Percentiles rank a stretch among this genome's conserved stretches.
These are phyloP conservation scores for Blastocladiella britannica DNA, from an alignment of 192 early-diverging fungal species.

Conservation along the genomic window DNA sequence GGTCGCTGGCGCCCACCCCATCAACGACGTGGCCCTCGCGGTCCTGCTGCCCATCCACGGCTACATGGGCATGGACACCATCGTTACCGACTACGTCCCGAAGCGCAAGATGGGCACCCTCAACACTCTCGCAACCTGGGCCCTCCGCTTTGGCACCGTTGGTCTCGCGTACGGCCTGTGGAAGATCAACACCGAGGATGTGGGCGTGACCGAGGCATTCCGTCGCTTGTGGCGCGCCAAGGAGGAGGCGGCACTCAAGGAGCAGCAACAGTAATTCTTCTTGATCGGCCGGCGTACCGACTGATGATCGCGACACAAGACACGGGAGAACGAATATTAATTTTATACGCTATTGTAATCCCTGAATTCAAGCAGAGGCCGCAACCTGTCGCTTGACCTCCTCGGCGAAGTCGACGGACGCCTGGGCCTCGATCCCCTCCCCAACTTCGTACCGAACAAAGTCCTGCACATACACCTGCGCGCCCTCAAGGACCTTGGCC, in stretches of 20 bases:
- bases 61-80: conserved; percentile 63
- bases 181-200: conserved; percentile 86
- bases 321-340: no score
- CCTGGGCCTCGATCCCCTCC: conserved; percentile 67
- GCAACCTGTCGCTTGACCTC: conserved; percentile 42
- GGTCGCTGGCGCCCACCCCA: conserved; percentile 56
- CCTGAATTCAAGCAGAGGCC: no score
- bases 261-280: neutral
- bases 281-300: no score
- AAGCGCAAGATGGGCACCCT: conserved; percentile 33
- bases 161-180: conserved; percentile 65
- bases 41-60: conserved; percentile 75
- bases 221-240: conserved; percentile 70
- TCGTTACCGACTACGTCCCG: conserved; percentile 68
- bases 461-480: conserved; percentile 35
- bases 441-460: conserved; percentile 64
- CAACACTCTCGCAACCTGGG: conserved; percentile 38
- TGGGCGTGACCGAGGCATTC: conserved; percentile 79
- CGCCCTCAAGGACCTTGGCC: conserved; percentile 18
- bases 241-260: neutral
- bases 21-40: conserved; percentile 74
- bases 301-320: no score
- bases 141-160: conserved; percentile 46
- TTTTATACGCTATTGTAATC: no score
- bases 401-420: conserved; percentile 52